A percentile compares a stretch with the other conserved stretches of the same genome.
Evolutionary conservation across 1,139 yeast genomes (phyloP).

Genomic region (Zhuliangozyma parablackwelliae): DNA sequence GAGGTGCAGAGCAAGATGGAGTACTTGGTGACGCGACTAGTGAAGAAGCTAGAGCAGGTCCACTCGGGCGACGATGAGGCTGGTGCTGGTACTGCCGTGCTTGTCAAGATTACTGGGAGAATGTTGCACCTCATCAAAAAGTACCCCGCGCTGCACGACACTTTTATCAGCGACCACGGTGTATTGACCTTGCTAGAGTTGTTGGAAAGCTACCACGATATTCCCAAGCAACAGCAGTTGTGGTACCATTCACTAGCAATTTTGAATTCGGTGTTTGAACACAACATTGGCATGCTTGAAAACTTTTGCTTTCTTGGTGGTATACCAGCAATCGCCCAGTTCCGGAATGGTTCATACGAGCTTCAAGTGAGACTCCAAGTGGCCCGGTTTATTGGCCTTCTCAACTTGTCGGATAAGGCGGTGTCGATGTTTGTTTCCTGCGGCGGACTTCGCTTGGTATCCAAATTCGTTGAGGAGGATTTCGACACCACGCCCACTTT

Average conservation of each 20-base stretch:
- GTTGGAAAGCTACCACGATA: constrained; percentile 35
- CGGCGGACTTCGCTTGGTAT: constrained; percentile 51
- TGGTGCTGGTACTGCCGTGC: constrained; percentile 12
- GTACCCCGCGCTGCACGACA: constrained; percentile 39
- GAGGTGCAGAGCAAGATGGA: constrained; percentile 44
- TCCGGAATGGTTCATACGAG: constrained; percentile 34
- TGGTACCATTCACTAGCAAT: constrained; percentile 41
- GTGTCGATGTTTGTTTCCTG: constrained; percentile 50
- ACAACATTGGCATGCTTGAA: constrained; percentile 36
- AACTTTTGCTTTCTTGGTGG: constrained; percentile 57
- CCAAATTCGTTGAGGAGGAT: constrained; percentile 54
- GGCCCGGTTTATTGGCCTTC: constrained; percentile 37
- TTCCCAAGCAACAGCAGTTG: constrained; percentile 28
- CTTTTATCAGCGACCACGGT: constrained; percentile 47
- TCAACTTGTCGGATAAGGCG: constrained; percentile 34
- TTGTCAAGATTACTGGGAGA: constrained; percentile 37
- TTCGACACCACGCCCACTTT: constrained; percentile 41
- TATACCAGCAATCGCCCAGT: constrained; percentile 46
- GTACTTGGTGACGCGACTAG: constrained; percentile 30
- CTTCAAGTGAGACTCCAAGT: constrained; percentile 39
- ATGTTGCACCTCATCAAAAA: constrained; percentile 40
- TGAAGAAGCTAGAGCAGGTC: constrained; percentile 28
- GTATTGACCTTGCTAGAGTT: constrained; percentile 45
- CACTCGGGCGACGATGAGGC: constrained; percentile 30
- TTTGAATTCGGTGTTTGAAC: constrained; percentile 36